Conservation (phyloP, 2,329 filamentous ascomycete genomes). For the Cadophora sp. region DNA sequence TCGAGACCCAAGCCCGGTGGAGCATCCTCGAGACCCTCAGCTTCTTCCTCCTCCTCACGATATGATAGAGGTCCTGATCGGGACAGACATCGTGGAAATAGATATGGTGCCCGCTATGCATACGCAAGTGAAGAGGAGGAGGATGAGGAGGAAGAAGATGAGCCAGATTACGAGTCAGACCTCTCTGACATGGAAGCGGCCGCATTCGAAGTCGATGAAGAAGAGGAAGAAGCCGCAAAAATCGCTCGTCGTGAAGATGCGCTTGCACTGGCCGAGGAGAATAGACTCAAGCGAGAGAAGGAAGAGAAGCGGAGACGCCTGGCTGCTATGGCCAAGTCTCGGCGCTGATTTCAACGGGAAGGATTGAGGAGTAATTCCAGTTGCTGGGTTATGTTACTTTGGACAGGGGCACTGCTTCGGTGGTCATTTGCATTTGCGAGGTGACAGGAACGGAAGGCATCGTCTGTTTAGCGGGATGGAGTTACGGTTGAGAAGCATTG, state of each 20-base stretch:
- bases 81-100: conserved; percentile 26
- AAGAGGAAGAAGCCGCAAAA: conserved; percentile 68
- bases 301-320: conserved; percentile 51
- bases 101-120: conserved; percentile 47
- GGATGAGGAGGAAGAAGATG: conserved; percentile 60
- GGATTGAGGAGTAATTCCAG: not conserved
- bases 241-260: conserved; percentile 72
- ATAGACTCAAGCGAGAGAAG: conserved; percentile 66
- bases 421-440: conserved; percentile 19
- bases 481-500: conserved; percentile 18
- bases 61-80: conserved; percentile 30
- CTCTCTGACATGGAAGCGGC: conserved; percentile 80
- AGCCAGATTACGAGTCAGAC: conserved; percentile 69
- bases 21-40: conserved; percentile 36
- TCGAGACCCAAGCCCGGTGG: conserved; percentile 62
- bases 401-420: conserved; percentile 10
- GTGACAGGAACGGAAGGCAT: conserved; percentile 4
- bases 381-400: conserved; percentile 12
- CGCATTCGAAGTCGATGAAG: conserved; percentile 73
- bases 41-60: conserved; percentile 33
- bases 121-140: conserved; percentile 44
- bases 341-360: conserved; percentile 21
- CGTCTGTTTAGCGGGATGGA: conserved; percentile 26
- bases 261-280: conserved; percentile 67
- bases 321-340: conserved; percentile 42